Conservation (phyloP, 176 grass and related monocot species). For the Eleusine coracana region DNA sequence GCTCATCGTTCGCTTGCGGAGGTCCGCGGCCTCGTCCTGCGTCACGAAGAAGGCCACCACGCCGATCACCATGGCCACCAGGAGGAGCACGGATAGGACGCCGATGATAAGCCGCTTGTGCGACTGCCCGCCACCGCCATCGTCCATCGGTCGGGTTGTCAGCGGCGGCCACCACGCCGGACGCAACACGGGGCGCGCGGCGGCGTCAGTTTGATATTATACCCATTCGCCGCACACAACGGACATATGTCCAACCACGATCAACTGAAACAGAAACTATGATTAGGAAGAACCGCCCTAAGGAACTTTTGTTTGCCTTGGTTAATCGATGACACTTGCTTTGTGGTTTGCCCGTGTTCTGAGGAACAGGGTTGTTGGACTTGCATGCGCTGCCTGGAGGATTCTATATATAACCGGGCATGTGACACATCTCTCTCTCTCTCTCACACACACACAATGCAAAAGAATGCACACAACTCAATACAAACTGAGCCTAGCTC, state of each 20-base stretch:
- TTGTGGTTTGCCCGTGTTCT: conserved; percentile 42
- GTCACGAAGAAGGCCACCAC: conserved; percentile 46
- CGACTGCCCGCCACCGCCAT: conserved; percentile 27
- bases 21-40: conserved; percentile 22
- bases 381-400: background rate
- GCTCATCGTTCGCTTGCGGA: conserved; percentile 37
- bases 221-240: conserved; percentile 11
- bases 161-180: background rate
- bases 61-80: conserved; percentile 61
- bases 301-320: background rate
- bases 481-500: no score
- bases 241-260: background rate
- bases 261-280: background rate
- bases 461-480: no score
- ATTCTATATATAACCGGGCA: conserved; percentile 31
- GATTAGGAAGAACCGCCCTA: conserved; percentile 19
- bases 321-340: no score
- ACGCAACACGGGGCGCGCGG: background rate
- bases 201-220: conserved; percentile 17
- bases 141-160: background rate
- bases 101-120: conserved; percentile 48
- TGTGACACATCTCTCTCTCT: background rate
- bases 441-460: background rate
- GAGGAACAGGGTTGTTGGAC: conserved; percentile 19
- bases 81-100: conserved; percentile 44